Percentiles rank a stretch among this genome's conserved stretches.
phyloP scores from a whole-genome alignment of 2,329 filamentous ascomycete genomes.

The Fusarium robinianum region DNA sequence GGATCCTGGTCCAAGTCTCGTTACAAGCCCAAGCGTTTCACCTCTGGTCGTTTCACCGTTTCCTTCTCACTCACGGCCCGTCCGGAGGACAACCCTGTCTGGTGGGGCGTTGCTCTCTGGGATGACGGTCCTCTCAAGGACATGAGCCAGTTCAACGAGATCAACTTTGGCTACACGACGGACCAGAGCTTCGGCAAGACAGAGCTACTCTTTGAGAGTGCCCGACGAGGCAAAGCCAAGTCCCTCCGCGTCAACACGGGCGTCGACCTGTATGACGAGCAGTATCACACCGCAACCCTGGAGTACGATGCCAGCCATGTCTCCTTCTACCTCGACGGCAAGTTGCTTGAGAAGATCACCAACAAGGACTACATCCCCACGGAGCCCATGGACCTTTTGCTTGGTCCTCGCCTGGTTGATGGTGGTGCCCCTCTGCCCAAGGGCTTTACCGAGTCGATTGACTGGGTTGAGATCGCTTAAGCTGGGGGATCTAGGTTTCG shows the following conservation, averaged over 20 bases:
- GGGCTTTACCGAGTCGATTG: slow-evolving; percentile 22
- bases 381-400: slow-evolving; percentile 21
- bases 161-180: slow-evolving; percentile 30
- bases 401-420: slow-evolving; percentile 19
- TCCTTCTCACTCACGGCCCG: slow-evolving; percentile 19
- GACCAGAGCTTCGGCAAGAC: slow-evolving; percentile 12
- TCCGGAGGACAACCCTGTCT: slow-evolving; percentile 13
- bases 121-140: slow-evolving; percentile 8
- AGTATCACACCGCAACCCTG: slow-evolving; percentile 21
- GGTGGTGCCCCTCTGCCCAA: slow-evolving; percentile 1
- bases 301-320: slow-evolving; percentile 22
- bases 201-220: slow-evolving; percentile 20
- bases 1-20: slow-evolving; percentile 25
- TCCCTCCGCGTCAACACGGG: slow-evolving; percentile 16
- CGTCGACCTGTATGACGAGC: slow-evolving; percentile 17
- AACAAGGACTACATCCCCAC: slow-evolving; percentile 19
- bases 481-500: background rate
- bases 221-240: slow-evolving; percentile 3
- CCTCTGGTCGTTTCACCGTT: slow-evolving; percentile 20
- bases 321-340: slow-evolving; percentile 20
- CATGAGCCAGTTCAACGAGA: slow-evolving; percentile 20
- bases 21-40: slow-evolving; percentile 21
- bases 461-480: slow-evolving; percentile 24
- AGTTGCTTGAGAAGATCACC: slow-evolving; percentile 15
- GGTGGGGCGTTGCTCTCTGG: slow-evolving; percentile 28